Conservation (phyloP, 768 basidiomycete species). For the Royoungia palumana region DNA sequence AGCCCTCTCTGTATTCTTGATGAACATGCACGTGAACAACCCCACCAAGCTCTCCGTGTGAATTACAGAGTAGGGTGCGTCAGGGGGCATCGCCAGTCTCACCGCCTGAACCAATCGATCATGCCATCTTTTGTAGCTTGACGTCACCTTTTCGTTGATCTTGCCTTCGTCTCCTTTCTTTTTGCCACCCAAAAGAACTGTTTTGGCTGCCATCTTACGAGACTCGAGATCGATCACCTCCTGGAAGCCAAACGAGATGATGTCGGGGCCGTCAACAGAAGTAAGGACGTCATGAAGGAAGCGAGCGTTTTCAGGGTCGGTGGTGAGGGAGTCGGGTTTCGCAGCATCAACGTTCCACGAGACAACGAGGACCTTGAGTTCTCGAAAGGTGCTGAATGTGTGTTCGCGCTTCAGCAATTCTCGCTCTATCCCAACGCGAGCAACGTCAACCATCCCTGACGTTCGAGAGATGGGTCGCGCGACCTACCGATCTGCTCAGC, state of each 20-base stretch:
- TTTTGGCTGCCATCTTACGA: conserved; percentile 90
- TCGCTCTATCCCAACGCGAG: conserved; percentile 47
- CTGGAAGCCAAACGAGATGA: conserved; percentile 93
- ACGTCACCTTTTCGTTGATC: conserved; percentile 76
- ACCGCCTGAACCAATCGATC: conserved; percentile 75
- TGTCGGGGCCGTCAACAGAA: conserved; percentile 75
- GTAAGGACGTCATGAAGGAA: conserved; percentile 78
- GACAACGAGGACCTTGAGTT: conserved; percentile 72
- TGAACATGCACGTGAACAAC: conserved; percentile 71
- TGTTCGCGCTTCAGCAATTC: conserved; percentile 73
- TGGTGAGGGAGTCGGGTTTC: conserved; percentile 69
- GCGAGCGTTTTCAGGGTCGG: conserved; percentile 64
- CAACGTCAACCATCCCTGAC: not conserved
- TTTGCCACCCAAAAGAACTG: conserved; percentile 71
- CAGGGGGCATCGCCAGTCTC: conserved; percentile 66
- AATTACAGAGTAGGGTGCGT: conserved; percentile 72
- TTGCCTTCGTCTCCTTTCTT: conserved; percentile 55
- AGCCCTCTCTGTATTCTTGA: conserved; percentile 61
- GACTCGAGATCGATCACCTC: conserved; percentile 96
- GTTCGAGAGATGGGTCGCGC: not conserved
- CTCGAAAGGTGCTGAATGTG: conserved; percentile 75
- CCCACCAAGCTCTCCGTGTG: conserved; percentile 91
- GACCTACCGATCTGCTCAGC: conserved; percentile 83
- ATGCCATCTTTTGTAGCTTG: conserved; percentile 86
- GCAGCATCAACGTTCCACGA: conserved; percentile 94